Evolutionary conservation across 441 rosid genomes (phyloP).

Genomic region (Populus hybrid): DNA sequence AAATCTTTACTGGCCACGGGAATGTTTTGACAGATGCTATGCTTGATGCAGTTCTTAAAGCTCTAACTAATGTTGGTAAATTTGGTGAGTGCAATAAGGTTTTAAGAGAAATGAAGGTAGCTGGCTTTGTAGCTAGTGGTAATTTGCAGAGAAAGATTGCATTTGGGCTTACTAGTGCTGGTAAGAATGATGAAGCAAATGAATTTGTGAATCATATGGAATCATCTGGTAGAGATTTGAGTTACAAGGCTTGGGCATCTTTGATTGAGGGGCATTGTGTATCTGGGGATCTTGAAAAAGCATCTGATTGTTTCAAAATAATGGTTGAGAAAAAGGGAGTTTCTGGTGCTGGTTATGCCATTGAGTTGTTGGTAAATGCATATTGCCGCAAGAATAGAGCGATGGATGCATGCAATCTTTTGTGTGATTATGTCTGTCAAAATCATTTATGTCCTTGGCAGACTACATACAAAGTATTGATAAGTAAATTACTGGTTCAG

Average conservation of each 20-base stretch:
- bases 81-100: slow-evolving; percentile 50
- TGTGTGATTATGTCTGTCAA: slow-evolving; percentile 31
- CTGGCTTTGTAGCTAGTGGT: slow-evolving; percentile 41
- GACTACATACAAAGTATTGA: slow-evolving; percentile 55
- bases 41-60: slow-evolving; percentile 56
- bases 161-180: slow-evolving; percentile 47
- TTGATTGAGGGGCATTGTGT: slow-evolving; percentile 69
- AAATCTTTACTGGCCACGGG: slow-evolving; percentile 44
- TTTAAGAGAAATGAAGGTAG: slow-evolving; percentile 60
- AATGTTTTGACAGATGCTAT: slow-evolving; percentile 53
- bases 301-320: slow-evolving; percentile 48
- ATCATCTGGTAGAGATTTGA: slow-evolving; percentile 44
- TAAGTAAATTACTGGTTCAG: slow-evolving; percentile 53
- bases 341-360: slow-evolving; percentile 39
- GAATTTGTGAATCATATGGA: slow-evolving; percentile 48
- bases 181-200: slow-evolving; percentile 44
- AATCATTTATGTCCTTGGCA: slow-evolving; percentile 53
- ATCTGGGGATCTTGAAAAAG: slow-evolving; percentile 61
- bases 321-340: slow-evolving; percentile 49
- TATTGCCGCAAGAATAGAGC: slow-evolving; percentile 61
- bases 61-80: slow-evolving; percentile 61
- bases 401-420: slow-evolving; percentile 57
- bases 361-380: slow-evolving; percentile 58
- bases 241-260: slow-evolving; percentile 54
- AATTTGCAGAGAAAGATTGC: slow-evolving; percentile 53